Percentiles rank a stretch among this genome's conserved stretches.
Evolutionary conservation across 1,284 basidiomycete species (phyloP).

Genomic region (Porodaedalea pini): DNA sequence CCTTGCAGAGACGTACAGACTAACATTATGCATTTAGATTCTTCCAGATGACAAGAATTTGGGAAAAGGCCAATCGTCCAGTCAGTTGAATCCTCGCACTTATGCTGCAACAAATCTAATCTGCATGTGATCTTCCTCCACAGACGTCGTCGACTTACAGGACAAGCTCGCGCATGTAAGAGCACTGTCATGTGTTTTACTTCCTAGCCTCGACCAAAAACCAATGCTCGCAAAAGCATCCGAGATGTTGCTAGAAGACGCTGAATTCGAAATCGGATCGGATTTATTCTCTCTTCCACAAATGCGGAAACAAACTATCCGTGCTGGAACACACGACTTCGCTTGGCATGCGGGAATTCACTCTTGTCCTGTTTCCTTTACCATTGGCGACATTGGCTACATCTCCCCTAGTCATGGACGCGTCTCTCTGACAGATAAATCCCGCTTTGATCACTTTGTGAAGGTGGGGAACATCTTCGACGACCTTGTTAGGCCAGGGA

Average conservation of each 20-base stretch:
- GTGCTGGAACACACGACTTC: constrained; percentile 36
- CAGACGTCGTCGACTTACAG: constrained; percentile 9
- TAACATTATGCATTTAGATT: not conserved
- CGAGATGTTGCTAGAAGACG: constrained; percentile 34
- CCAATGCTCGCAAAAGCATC: constrained; percentile 31
- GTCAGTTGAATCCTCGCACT: not conserved
- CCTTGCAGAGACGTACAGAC: not conserved
- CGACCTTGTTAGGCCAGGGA: constrained; percentile 21
- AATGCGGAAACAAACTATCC: constrained; percentile 38
- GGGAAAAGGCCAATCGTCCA: not conserved
- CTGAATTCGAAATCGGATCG: constrained; percentile 26
- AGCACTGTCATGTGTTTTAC: constrained; percentile 35
- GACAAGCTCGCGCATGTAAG: constrained; percentile 31
- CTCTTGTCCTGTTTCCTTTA: constrained; percentile 33
- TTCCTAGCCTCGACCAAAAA: constrained; percentile 34
- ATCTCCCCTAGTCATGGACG: constrained; percentile 30
- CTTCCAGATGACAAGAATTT: constrained; percentile 32
- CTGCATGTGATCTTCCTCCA: not conserved
- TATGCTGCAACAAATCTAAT: not conserved
- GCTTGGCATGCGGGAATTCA: constrained; percentile 41
- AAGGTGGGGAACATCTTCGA: constrained; percentile 39
- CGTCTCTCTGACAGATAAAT: constrained; percentile 1
- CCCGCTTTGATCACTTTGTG: constrained; percentile 36
- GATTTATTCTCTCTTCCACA: constrained; percentile 35
- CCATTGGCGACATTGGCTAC: constrained; percentile 47